Conservation (phyloP, 495 filamentous ascomycete genomes). For the Extremus antarcticus region DNA sequence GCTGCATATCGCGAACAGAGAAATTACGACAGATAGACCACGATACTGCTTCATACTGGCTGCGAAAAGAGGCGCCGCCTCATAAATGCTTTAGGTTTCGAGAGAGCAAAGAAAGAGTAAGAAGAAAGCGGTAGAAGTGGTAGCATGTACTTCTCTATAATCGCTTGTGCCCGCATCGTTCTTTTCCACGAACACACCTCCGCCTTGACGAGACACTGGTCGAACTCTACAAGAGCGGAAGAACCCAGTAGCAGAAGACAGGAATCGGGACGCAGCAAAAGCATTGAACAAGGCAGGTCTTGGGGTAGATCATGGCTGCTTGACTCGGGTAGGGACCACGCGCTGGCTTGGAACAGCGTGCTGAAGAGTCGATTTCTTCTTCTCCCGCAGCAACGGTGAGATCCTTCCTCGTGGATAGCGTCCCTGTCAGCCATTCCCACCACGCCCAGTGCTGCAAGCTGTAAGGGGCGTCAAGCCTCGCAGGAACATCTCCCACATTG, state of each 20-base stretch:
- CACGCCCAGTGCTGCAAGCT: too few species aligned
- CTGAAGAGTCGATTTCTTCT: too few species aligned
- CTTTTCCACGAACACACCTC: not conserved
- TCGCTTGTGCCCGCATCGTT: too few species aligned
- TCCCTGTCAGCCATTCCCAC: too few species aligned
- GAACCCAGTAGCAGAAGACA: not conserved
- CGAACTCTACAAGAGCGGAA: not conserved
- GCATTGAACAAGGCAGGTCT: not conserved
- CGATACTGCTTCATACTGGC: not conserved
- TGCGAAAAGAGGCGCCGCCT: too few species aligned
- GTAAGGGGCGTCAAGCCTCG: not conserved
- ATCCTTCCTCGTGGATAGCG: not conserved
- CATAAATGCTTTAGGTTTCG: too few species aligned
- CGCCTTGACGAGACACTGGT: not conserved
- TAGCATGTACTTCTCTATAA: too few species aligned
- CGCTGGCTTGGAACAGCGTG: too few species aligned
- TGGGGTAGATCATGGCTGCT: not conserved
- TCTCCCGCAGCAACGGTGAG: too few species aligned
- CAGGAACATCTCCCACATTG: too few species aligned
- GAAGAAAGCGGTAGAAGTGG: too few species aligned
- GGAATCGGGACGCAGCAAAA: not conserved
- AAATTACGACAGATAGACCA: not conserved
- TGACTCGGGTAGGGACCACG: not conserved
- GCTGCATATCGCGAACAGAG: not conserved
- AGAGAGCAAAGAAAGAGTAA: too few species aligned